phyloP scores from a whole-genome alignment of 2,329 filamentous ascomycete genomes.

The Diatrype stigma region DNA sequence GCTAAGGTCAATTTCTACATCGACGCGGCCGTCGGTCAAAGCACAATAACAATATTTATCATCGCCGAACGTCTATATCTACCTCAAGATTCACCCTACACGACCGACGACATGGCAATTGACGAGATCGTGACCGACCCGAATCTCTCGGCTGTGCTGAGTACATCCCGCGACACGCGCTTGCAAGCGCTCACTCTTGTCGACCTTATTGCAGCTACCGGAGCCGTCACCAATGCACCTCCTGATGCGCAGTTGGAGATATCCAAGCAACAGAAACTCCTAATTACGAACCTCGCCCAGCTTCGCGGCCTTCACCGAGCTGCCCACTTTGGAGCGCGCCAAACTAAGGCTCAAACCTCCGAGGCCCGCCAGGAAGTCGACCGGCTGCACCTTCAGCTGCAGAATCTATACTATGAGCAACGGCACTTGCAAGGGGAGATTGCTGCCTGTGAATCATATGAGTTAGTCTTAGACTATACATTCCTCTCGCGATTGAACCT shows the following conservation, averaged over 20 bases:
- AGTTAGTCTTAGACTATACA: conserved; percentile 54
- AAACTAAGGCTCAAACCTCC: conserved; percentile 81
- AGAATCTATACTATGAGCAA: conserved; percentile 97
- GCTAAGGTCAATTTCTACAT: too few relatives aligned
- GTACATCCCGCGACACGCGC: conserved; percentile 69
- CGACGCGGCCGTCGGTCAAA: too few relatives aligned
- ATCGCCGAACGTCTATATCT: not conserved
- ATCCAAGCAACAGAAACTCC: conserved; percentile 72
- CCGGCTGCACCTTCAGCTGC: conserved; percentile 82
- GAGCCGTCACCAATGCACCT: conserved; percentile 38
- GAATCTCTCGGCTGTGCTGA: conserved; percentile 62
- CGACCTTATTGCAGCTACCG: conserved; percentile 43
- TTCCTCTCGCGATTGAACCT: not conserved
- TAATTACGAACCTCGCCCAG: conserved; percentile 74
- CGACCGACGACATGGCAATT: conserved; percentile 43
- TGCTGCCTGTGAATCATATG: conserved; percentile 81
- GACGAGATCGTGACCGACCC: conserved; percentile 60
- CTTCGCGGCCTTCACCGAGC: conserved; percentile 79
- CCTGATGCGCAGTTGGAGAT: conserved; percentile 53
- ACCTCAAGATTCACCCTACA: not conserved
- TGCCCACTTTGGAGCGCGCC: conserved; percentile 74
- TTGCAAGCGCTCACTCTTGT: conserved; percentile 66
- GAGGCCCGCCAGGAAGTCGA: conserved; percentile 90
- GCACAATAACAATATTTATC: not conserved
- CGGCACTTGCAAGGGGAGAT: conserved; percentile 88